Percentiles rank a stretch among this genome's conserved stretches.
Evolutionary conservation across 148 eudicot genomes (phyloP).

Genomic region (Fagopyrum homotropicum): DNA sequence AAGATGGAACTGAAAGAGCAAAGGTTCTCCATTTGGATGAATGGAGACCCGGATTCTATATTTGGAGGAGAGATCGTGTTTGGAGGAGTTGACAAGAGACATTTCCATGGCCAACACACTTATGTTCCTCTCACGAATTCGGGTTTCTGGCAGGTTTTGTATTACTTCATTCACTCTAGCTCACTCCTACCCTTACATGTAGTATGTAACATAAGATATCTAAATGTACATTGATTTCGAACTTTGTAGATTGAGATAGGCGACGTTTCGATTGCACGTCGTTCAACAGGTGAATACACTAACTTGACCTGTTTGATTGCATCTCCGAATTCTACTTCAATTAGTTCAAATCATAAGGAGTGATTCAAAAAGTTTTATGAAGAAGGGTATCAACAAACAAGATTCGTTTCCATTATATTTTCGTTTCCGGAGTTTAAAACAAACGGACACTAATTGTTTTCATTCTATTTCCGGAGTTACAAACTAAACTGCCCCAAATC

Average conservation of each 20-base stretch:
- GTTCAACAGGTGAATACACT: constrained; percentile 54
- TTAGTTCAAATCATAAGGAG: no score
- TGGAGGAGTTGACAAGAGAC: constrained; percentile 48
- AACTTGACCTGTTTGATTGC: no score
- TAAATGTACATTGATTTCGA: no score
- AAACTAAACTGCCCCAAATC: not conserved
- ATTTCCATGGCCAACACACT: constrained; percentile 36
- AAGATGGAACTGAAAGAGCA: constrained; percentile 49
- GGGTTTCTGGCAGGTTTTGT: constrained; percentile 58
- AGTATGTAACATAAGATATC: no score
- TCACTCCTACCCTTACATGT: not conserved
- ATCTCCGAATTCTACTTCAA: no score
- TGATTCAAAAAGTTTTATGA: no score
- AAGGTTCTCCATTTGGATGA: constrained; percentile 62
- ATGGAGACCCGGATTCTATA: constrained; percentile 31
- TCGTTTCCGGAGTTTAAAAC: no score
- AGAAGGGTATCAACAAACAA: no score
- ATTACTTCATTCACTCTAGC: not conserved
- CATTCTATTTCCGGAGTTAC: no score
- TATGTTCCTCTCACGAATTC: constrained; percentile 41
- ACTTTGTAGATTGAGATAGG: constrained; percentile 72
- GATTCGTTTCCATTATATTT: no score
- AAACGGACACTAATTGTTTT: no score
- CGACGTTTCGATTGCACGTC: constrained; percentile 68
- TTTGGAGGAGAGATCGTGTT: constrained; percentile 60